Evolutionary conservation across 2,329 filamentous ascomycete genomes (phyloP), one percentile per base, ranked within the genome.

Genomic region (Scytalidium sp.): DNA sequence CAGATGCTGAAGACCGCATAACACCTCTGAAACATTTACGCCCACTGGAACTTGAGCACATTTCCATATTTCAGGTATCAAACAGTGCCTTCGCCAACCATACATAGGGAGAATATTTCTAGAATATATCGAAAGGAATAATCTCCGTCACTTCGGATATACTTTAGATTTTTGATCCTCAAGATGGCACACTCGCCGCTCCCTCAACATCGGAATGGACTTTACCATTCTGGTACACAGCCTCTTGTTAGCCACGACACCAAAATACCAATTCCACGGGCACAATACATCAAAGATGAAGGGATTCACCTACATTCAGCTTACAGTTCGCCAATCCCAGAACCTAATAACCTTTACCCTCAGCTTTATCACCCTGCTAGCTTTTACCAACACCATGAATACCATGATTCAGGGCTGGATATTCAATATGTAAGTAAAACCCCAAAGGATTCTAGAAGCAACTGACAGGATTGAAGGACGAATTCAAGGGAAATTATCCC

Each of bases 161-260:
- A 19, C 15, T 22, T 45, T 45, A 11, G 20, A 19, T 8, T 13
- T 25, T 68, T 76, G 73, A 68, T 67, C 52, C 67, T 64, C 47
- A 63, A 62, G 47, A 61, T 66, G 41, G 69, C 74, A 29, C 71
- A 70, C 41, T 78, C 77, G 19, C 76, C 78, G 50, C 70, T 72
- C 47, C 70, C 70, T 19, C 73, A 71, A 44, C 64, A 64, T 47
- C 61, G 62, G 49, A 64, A 64, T 50, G 70, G 72, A 41, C 54
- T 64, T 22, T 64, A 73, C 21, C 68, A 71, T n/a, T 65, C 67
- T 50, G 68, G 70, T 36, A 68, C 75, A 50, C 67, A 71, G 43
- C 69, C 75, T 19, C 56, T 76, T 22, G 62, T 73, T 45, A 69
- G 73, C 50, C 71, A 76, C 55, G 76, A 76, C 60, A 60, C 66